Percentiles rank a stretch among this genome's conserved stretches.
Evolutionary conservation across 2,329 filamentous ascomycete genomes (phyloP).

Genomic region (Cladophialophora immunda): DNA sequence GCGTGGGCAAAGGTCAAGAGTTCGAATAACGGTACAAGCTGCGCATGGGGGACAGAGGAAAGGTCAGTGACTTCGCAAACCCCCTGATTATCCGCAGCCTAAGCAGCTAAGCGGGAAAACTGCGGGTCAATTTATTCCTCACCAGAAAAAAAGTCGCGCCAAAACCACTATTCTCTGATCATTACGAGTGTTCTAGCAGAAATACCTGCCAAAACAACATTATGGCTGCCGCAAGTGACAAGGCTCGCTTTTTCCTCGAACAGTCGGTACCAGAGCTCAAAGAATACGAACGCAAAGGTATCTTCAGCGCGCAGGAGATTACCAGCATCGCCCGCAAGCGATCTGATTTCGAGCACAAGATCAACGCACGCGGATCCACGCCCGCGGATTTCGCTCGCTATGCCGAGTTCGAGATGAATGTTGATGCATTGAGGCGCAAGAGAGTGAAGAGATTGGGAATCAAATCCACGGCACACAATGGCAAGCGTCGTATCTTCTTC

Average conservation of each 20-base stretch:
- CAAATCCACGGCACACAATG: conserved; percentile 73
- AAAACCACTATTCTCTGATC: background rate
- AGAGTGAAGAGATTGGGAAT: conserved; percentile 82
- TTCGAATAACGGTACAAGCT: conserved; percentile 16
- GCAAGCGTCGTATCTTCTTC: conserved; percentile 84
- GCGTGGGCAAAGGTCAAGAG: conserved; percentile 5
- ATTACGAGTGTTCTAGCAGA: background rate
- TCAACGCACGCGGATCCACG: conserved; percentile 81
- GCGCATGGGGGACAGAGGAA: conserved; percentile 20
- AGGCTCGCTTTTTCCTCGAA: conserved; percentile 94
- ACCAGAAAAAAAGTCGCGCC: conserved; percentile 20
- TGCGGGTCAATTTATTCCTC: conserved; percentile 6
- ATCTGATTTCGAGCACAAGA: conserved; percentile 90
- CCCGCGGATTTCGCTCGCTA: conserved; percentile 85
- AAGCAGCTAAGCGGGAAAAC: conserved; percentile 9
- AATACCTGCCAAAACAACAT: background rate
- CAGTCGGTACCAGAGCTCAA: conserved; percentile 90
- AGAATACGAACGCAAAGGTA: conserved; percentile 88
- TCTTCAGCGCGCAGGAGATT: conserved; percentile 92
- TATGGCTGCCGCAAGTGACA: conserved; percentile 89
- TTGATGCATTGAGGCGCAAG: conserved; percentile 80
- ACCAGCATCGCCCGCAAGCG: conserved; percentile 86
- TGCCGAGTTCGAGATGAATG: conserved; percentile 73
- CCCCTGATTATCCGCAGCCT: conserved; percentile 25
- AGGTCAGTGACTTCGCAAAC: background rate